A percentile compares a stretch with the other conserved stretches of the same genome.
Evolutionary conservation across 177 flowering plant genomes (phyloP).

Genomic region (Vitis hybrid): DNA sequence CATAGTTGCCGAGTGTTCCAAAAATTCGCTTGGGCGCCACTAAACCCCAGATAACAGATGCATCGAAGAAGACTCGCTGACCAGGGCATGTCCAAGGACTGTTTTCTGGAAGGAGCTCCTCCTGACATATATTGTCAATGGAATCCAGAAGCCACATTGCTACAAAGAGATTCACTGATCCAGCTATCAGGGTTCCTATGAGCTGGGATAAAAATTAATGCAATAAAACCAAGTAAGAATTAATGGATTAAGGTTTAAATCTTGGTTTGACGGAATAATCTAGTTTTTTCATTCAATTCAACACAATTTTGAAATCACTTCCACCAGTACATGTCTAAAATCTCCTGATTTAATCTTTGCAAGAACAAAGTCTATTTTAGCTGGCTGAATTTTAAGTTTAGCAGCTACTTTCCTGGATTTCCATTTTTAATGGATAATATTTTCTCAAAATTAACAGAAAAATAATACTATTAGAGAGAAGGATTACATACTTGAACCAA

Average conservation of each 20-base stretch:
- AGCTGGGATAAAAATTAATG: constrained; percentile 9
- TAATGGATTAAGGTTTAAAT: neutral
- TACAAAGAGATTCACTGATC: constrained; percentile 23
- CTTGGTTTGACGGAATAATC: neutral
- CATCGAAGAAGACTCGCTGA: constrained; percentile 41
- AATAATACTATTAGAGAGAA: neutral
- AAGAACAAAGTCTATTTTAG: too few relatives aligned
- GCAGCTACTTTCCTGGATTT: too few relatives aligned
- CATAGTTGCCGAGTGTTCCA: constrained; percentile 30
- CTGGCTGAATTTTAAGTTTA: too few relatives aligned
- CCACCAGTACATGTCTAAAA: too few relatives aligned
- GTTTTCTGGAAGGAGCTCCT: constrained; percentile 19
- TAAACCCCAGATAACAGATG: constrained; percentile 58
- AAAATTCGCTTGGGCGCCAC: constrained; percentile 39
- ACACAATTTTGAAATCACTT: too few relatives aligned
- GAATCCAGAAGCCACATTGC: constrained; percentile 32
- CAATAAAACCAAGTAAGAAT: neutral
- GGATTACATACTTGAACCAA: neutral
- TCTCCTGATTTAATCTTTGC: too few relatives aligned
- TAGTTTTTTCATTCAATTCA: too few relatives aligned
- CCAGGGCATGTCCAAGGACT: constrained; percentile 49
- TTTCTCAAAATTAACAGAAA: too few relatives aligned
- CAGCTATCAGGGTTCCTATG: constrained; percentile 36
- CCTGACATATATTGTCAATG: constrained; percentile 33
- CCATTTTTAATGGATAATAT: too few relatives aligned